Base-by-base conservation (phyloP, 2,329 filamentous ascomycete genomes). In the Ophiostoma montium region DNA sequence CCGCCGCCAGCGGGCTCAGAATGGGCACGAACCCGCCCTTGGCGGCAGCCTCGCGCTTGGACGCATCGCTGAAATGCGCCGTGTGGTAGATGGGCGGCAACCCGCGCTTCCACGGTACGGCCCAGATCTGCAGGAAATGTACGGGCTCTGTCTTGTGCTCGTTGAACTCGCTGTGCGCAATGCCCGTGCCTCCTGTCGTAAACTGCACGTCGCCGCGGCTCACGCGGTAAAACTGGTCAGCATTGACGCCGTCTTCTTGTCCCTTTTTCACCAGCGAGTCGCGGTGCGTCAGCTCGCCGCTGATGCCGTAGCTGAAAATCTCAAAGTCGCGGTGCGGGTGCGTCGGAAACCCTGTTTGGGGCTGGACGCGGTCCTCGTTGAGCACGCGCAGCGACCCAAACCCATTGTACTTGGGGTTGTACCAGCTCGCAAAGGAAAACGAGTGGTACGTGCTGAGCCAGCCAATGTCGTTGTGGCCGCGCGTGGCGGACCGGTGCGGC, bases 81-180 rank as follows among this genome's bases (percentile, higher is more conserved):
- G 84, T 92, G 63, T 87, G 83, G 61, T 94, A 94, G 35, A 75
- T 72, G 2, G 87, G 87, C 43, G 72, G 71, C 44, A 94, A 70
- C 0, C 84, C 82, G 19, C 72, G 67, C 62, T 79, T 80, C 75
- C 86, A 89, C 0, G 86, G 86, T 46, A 86, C 69, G 1, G 82
- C 86, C 87, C 86, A 94, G 58, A 94, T 94, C 65, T 94, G 87
- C 32, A 94, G 67, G 61, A 94, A 94, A 61, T 94, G 86, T 12
- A 86, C 83, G 21, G 82, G 78, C 41, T 85, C 76, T 13, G 73
- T 66, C 48, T 68, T 62, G 62, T 86, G 80, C 65, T 92, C 80
- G 64, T 90, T 92, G 66, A 82, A 79, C 66, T 94, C 87, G 8
- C 79, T 84, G 64, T 94, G 86, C 2, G 86, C 77, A 58, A 94